Base-by-base conservation (phyloP, 768 basidiomycete genomes). In the Pleurotus giganteus region DNA sequence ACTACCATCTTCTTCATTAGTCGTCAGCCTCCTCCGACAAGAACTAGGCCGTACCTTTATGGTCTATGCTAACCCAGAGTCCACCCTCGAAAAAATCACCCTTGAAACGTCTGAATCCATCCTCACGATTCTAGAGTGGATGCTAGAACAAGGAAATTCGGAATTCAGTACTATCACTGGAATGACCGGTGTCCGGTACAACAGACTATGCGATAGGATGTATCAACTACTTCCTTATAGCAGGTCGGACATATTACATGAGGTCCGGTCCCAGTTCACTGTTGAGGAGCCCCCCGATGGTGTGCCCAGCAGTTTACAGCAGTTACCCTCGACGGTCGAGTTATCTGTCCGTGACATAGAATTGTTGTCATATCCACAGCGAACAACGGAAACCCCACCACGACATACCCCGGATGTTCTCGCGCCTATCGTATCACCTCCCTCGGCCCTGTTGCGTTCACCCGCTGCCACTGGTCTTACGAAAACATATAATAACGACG, bases 401-500 rank as follows among this genome's bases (percentile, higher is more conserved):
- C 73, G 72, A 8, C 78, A 71, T 4, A 75, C 71, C 7, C 53
- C 56, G 4, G 56, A 57, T 29, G 77, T 85, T 42, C 69, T 91
- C 26, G 84, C 81, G 15, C 29, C 57, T 21, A 74, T 87, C 29
- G 78, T 88, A 21, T 89, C 88, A 2, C 89, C 88, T 3, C 85
- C 88, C 2, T 81, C 83, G 7, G 82, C 88, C 4, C 61, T 91
- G 21, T 71, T 90, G 46, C 77, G 89, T 34, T 87, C 86, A 0
- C 86, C 88, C 0, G 84, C 84, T 0, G 82, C 84, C 21, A 88
- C 87, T 0, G 88, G 88, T 15, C 75, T 94, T 24, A 92, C 91
- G 9, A 94, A 92, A 71, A 91, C 80, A 57, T 94, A 94, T 60
- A 67, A 66, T 19, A 87, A 81, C 65, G 91, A 94, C 61, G 91